Evolutionary conservation across 2,329 filamentous ascomycete genomes (phyloP).

Genomic region (Fusarium xyrophilum): DNA sequence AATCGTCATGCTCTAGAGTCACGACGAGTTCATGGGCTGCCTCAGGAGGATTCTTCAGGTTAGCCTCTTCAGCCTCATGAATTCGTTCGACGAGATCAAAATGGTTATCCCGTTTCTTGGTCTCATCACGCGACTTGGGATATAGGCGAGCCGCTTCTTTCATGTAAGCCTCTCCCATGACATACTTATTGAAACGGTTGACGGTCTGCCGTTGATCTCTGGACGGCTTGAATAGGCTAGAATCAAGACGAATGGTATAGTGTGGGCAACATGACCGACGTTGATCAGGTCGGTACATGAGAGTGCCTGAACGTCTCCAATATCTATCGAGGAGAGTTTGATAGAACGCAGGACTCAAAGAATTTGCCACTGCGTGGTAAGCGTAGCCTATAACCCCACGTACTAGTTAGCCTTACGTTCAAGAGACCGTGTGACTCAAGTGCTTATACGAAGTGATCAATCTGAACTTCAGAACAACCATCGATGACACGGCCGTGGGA

Average conservation of each 20-base stretch:
- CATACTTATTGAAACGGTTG: conserved; percentile 76
- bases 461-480: conserved; percentile 3
- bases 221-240: conserved; percentile 67
- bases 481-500: conserved; percentile 7
- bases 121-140: conserved; percentile 71
- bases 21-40: conserved; percentile 73
- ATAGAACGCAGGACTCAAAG: conserved; percentile 71
- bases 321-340: conserved; percentile 75
- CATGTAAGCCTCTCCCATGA: conserved; percentile 72
- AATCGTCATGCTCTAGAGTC: conserved; percentile 72
- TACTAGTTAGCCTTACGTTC: conserved; percentile 33
- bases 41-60: conserved; percentile 63
- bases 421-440: background rate
- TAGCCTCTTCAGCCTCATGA: conserved; percentile 69
- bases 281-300: conserved; percentile 82
- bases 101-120: conserved; percentile 67
- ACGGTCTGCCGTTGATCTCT: conserved; percentile 77
- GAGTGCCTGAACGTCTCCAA: conserved; percentile 75
- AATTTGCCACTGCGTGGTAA: conserved; percentile 71
- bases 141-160: conserved; percentile 68
- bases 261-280: conserved; percentile 87
- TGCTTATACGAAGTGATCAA: background rate
- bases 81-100: conserved; percentile 73
- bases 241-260: conserved; percentile 80
- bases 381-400: conserved; percentile 65